Percentiles rank a stretch among this genome's conserved stretches.
These are phyloP conservation scores for Aureobasidium sp. DNA, from an alignment of 2,329 filamentous ascomycete species.

Conservation along the genomic window DNA sequence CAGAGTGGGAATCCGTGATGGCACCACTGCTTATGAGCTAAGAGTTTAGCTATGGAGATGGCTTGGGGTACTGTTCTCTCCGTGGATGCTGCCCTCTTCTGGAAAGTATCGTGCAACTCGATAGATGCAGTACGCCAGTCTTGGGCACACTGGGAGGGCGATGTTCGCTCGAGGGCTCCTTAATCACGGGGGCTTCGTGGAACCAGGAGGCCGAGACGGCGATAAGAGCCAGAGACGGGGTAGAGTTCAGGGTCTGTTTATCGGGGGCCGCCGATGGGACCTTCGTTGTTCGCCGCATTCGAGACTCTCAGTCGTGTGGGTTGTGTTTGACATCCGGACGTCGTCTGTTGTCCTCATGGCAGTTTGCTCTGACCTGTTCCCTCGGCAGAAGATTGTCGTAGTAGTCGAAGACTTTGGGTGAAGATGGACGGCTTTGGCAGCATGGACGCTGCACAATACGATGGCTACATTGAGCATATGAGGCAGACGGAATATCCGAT, in stretches of 20 bases:
- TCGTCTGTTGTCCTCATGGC: constrained; percentile 1
- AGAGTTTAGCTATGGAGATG: too few relatives aligned
- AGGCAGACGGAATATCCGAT: constrained; percentile 41
- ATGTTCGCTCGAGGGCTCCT: too few relatives aligned
- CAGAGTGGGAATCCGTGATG: too few relatives aligned
- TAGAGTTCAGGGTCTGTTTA: background rate
- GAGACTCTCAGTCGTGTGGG: background rate
- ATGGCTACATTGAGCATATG: constrained; percentile 40
- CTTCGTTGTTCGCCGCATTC: constrained; percentile 1
- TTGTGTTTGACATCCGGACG: background rate
- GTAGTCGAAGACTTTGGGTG: background rate
- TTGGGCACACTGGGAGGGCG: too few relatives aligned
- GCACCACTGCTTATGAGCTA: too few relatives aligned
- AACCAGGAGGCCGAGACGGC: background rate
- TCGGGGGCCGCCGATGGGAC: constrained; percentile 7
- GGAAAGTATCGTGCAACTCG: too few relatives aligned
- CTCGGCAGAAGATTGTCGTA: background rate
- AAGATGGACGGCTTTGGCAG: constrained; percentile 26
- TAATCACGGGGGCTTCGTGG: too few relatives aligned
- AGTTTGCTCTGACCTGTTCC: background rate
- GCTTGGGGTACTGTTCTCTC: too few relatives aligned
- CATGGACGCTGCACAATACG: constrained; percentile 26
- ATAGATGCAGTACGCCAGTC: too few relatives aligned
- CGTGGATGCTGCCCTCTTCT: too few relatives aligned
- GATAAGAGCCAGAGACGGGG: background rate